Evolutionary conservation across 306 rosid genomes (phyloP).

Genomic region (Medicago arabica): DNA sequence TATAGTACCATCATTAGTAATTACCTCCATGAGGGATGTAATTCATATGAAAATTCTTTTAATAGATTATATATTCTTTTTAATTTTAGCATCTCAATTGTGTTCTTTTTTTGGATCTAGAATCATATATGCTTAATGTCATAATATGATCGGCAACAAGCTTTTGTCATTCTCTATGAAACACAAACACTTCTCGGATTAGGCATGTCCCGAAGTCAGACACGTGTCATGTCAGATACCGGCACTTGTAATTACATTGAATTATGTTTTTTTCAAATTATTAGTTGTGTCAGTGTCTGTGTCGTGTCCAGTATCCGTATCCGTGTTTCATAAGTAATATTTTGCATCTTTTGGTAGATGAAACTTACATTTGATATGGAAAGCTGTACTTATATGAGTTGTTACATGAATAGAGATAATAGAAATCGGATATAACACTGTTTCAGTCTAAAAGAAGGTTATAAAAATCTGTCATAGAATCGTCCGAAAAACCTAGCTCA

Average conservation of each 20-base stretch:
- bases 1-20: constrained; percentile 24
- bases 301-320: no score
- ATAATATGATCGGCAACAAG: background rate
- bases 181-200: no score
- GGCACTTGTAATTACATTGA: no score
- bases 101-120: background rate
- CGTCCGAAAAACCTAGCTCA: no score
- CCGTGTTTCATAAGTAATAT: no score
- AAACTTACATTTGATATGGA: background rate
- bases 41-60: constrained; percentile 47
- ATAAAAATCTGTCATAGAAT: background rate
- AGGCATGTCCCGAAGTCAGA: no score
- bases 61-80: constrained; percentile 33
- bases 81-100: constrained; percentile 21
- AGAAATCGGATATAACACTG: background rate
- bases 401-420: no score
- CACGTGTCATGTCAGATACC: no score
- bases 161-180: no score
- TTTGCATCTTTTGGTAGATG: no score
- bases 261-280: no score
- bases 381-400: background rate
- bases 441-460: background rate
- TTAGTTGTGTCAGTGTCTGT: no score
- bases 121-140: constrained; percentile 15
- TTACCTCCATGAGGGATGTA: constrained; percentile 41